phyloP scores from a whole-genome alignment of 192 early-diverging fungal genomes.

The Coemansia asiatica region DNA sequence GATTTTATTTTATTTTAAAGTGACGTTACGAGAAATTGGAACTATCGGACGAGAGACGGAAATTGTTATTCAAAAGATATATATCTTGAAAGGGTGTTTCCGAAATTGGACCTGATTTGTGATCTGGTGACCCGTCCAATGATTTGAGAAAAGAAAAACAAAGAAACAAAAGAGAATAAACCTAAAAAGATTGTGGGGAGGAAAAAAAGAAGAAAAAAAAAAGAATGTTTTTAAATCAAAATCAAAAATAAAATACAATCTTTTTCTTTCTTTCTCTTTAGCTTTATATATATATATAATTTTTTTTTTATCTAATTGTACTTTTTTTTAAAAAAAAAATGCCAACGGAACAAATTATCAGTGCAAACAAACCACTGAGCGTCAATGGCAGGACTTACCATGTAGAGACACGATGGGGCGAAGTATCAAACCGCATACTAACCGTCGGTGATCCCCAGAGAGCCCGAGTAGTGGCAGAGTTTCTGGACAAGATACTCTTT shows the following conservation, averaged over 20 bases:
- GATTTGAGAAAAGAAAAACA: neutral
- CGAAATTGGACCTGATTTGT: too few relatives aligned
- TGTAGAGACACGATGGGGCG: constrained; percentile 70
- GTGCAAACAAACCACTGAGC: constrained; percentile 83
- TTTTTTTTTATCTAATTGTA: neutral
- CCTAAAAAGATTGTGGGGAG: too few relatives aligned
- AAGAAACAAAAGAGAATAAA: too few relatives aligned
- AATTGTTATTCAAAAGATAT: neutral
- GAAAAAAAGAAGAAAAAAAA: constrained; percentile 1
- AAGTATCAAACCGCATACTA: constrained; percentile 84
- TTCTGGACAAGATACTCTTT: constrained; percentile 62
- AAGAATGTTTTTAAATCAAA: too few relatives aligned
- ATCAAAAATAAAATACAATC: neutral
- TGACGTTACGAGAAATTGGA: neutral
- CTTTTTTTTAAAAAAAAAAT: constrained; percentile 11
- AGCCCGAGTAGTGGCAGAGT: constrained; percentile 62
- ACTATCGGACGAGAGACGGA: neutral
- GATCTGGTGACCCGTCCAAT: too few relatives aligned
- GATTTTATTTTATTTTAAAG: neutral
- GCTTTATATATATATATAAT: neutral
- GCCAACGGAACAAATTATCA: constrained; percentile 45
- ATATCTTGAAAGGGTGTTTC: too few relatives aligned
- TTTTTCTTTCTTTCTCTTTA: constrained; percentile 1
- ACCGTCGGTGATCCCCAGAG: constrained; percentile 85
- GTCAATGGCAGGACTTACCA: constrained; percentile 80